Evolutionary conservation across 1,284 basidiomycete genomes (phyloP).

Genomic region (Cutaneotrichosporon sp.): DNA sequence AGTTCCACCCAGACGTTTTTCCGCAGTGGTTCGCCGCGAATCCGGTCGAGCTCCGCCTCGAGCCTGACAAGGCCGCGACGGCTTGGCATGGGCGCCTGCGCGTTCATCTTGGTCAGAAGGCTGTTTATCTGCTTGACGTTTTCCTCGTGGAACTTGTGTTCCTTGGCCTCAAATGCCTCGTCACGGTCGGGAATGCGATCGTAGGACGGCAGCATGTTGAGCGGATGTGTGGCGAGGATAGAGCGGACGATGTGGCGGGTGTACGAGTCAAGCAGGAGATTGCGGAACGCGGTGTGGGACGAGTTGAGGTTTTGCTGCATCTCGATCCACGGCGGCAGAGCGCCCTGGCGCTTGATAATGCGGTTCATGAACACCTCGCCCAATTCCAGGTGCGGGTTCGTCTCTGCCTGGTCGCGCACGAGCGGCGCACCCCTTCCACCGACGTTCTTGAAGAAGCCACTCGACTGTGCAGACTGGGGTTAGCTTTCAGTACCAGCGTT

Average conservation of each 20-base stretch:
- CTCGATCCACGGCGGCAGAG: slow-evolving; percentile 86
- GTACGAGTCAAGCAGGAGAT: slow-evolving; percentile 52
- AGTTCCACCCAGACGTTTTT: slow-evolving; percentile 37
- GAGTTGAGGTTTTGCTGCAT: slow-evolving; percentile 63
- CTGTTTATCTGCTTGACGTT: slow-evolving; percentile 67
- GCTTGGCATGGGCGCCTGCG: slow-evolving; percentile 67
- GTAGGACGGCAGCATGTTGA: slow-evolving; percentile 45
- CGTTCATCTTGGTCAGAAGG: slow-evolving; percentile 71
- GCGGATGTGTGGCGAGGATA: slow-evolving; percentile 51
- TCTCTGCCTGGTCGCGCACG: slow-evolving; percentile 57
- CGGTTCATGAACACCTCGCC: slow-evolving; percentile 73
- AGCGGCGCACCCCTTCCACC: slow-evolving; percentile 72
- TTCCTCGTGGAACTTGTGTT: slow-evolving; percentile 64
- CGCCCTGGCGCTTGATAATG: slow-evolving; percentile 76
- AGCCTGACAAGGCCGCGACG: slow-evolving; percentile 59
- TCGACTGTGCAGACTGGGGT: slow-evolving; percentile 39
- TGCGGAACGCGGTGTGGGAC: slow-evolving; percentile 60
- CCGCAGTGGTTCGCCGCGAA: slow-evolving; percentile 53
- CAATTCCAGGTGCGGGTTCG: slow-evolving; percentile 67
- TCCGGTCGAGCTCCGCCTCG: slow-evolving; percentile 57
- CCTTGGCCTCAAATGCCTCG: slow-evolving; percentile 65
- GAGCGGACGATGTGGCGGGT: slow-evolving; percentile 58
- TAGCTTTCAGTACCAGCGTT: background rate
- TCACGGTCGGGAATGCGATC: slow-evolving; percentile 58
- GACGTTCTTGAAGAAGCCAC: slow-evolving; percentile 67